Base-by-base conservation (phyloP, 2,329 filamentous ascomycete genomes). In the Xylariaceae sp. region DNA sequence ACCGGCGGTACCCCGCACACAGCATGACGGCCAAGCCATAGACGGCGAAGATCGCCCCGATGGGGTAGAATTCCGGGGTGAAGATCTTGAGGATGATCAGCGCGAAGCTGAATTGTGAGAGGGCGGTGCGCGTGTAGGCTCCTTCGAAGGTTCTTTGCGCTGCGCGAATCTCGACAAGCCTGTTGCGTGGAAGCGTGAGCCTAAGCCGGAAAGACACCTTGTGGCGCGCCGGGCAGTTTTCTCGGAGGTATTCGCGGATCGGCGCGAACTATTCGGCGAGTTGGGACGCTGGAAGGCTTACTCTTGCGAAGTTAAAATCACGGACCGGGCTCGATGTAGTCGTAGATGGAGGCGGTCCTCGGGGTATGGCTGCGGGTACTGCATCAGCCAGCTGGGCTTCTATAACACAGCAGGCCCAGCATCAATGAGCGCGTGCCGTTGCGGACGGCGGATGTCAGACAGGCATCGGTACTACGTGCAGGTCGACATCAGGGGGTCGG, bases 71-170 rank as follows among this genome's bases (percentile, higher is more conserved):
- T 68, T 97, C 94, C 49, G 86, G 82, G 8, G 91, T 96, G 75
- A 99, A 97, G 71, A 99, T 95, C 75, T 95, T 96, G 62, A 96
- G 83, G 49, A 99, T 89, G 59, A 99, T 86, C 47, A 99, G 84
- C 18, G 92, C 86, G 71, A 99, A 97, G 53, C 88, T 92, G 76
- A 97, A 97, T 67, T 97, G 92, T 2, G 89, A 89, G 18, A 99
- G 83, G 2, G 92, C 92, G 0, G 94, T 99, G 57, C 94, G 88
- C 67, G 96, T 87, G 72, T 97, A 99, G 19, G 94, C 94, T 19
- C 94, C 94, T 72, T 99, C 94, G 65, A 97, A 99, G 1, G 94
- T 99, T 51, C 94, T 84, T 70, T 99, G 94, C 10, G 92, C 89
- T 12, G 94, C 94, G 59, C 94, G 89, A 61, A 97, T 87, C 73